phyloP scores from a whole-genome alignment of 176 grass and related monocot genomes.

The Luzula sylvatica region DNA sequence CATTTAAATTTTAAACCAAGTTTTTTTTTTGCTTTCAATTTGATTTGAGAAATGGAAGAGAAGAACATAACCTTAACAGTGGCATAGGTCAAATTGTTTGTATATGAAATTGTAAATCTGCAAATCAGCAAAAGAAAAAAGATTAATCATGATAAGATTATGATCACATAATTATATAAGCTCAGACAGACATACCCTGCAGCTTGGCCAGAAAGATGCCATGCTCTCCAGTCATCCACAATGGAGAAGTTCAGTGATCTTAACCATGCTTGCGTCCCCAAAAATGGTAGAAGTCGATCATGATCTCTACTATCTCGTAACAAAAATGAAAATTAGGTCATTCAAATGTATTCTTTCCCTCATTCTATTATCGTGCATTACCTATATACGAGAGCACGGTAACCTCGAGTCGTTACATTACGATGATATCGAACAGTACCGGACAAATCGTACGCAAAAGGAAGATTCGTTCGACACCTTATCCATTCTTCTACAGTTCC shows the following conservation, averaged over 20 bases:
- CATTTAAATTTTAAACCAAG: no score
- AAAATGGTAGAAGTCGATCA: conserved; percentile 24
- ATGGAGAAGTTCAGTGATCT: conserved; percentile 36
- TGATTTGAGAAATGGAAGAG: neutral
- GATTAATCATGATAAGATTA: neutral
- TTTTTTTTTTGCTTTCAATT: no score
- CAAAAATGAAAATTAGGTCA: neutral
- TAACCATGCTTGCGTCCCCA: conserved; percentile 38
- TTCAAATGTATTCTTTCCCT: conserved; percentile 19
- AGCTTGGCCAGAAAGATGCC: conserved; percentile 34
- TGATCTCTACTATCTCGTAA: conserved; percentile 26
- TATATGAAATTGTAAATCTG: neutral
- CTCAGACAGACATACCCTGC: conserved; percentile 17
- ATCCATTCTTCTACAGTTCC: conserved; percentile 28
- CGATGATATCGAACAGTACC: conserved; percentile 21
- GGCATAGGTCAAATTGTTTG: conserved; percentile 37
- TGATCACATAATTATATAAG: neutral
- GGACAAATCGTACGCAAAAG: neutral
- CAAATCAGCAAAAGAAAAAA: neutral
- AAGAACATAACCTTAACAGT: conserved; percentile 35
- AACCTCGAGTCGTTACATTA: conserved; percentile 29
- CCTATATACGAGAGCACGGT: conserved; percentile 29
- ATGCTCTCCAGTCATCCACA: conserved; percentile 36
- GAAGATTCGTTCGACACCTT: conserved; percentile 12
- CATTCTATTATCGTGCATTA: neutral